phyloP scores from a whole-genome alignment of 2,329 filamentous ascomycete species.

The Ilyonectria mors-panacis region DNA sequence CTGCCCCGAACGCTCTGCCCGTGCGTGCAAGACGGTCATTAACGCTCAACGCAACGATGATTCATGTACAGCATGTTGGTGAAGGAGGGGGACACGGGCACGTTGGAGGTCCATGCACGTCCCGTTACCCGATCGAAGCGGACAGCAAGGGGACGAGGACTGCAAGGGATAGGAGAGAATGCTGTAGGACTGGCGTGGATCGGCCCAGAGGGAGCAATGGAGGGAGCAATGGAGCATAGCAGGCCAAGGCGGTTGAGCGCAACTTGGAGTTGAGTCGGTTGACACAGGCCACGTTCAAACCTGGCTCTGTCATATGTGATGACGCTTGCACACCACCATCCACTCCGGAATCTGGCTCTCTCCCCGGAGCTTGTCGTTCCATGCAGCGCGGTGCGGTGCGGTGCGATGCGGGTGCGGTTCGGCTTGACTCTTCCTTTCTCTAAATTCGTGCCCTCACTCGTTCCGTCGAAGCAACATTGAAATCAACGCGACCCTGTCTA shows the following conservation, averaged over 20 bases:
- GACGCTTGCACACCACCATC: conserved; percentile 13
- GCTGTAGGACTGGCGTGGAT: background rate
- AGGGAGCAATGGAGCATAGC: conserved; percentile 15
- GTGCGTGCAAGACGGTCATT: conserved; percentile 10
- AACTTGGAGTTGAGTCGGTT: conserved; percentile 16
- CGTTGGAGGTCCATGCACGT: conserved; percentile 28
- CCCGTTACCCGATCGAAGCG: conserved; percentile 21
- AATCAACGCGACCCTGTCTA: background rate
- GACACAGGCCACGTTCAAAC: conserved; percentile 1
- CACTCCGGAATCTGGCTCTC: background rate
- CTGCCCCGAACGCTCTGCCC: conserved; percentile 5
- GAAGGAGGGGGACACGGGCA: conserved; percentile 19
- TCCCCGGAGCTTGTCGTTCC: background rate
- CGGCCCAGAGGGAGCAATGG: background rate
- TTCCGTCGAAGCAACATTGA: background rate
- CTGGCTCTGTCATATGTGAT: conserved; percentile 14
- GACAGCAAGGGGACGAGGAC: background rate
- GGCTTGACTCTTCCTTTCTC: background rate
- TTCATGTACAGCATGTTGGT: conserved; percentile 9
- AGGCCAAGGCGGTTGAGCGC: conserved; percentile 23
- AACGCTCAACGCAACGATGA: conserved; percentile 7
- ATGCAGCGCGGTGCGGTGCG: background rate
- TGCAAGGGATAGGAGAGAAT: conserved; percentile 12
- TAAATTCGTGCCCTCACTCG: background rate
- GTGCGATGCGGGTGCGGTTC: background rate